Evolutionary conservation across 352 stramenopile genomes (phyloP).

Genomic region (Pilasporangium apinafurcum): DNA sequence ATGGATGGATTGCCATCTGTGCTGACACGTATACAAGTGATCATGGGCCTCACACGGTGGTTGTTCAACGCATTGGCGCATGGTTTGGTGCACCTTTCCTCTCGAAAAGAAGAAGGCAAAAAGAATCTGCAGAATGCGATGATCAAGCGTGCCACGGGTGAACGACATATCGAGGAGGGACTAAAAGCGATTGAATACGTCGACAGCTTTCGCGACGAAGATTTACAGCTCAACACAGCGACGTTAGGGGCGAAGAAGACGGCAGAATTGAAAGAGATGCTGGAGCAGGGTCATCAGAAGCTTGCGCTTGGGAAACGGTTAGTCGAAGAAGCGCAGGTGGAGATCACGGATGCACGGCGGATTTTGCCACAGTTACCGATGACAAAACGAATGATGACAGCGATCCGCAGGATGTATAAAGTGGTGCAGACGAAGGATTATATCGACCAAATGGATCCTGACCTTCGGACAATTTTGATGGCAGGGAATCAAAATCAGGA

Average conservation of each 20-base stretch:
- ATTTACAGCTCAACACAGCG: conserved; percentile 41
- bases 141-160: conserved; percentile 39
- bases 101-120: conserved; percentile 61
- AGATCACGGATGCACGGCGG: conserved; percentile 29
- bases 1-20: conserved; percentile 15
- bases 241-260: conserved; percentile 55
- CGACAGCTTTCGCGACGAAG: conserved; percentile 35
- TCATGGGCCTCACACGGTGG: conserved; percentile 63
- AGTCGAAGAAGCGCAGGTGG: conserved; percentile 29
- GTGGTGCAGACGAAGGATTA: conserved; percentile 65
- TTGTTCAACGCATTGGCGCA: conserved; percentile 59
- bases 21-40: conserved; percentile 32
- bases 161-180: conserved; percentile 43
- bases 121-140: conserved; percentile 53
- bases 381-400: conserved; percentile 46
- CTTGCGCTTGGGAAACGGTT: conserved; percentile 20
- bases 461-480: conserved; percentile 31
- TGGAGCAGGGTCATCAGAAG: conserved; percentile 34
- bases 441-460: conserved; percentile 57
- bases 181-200: conserved; percentile 24
- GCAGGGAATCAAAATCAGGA: conserved; percentile 1
- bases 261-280: conserved; percentile 39
- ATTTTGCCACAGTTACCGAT: conserved; percentile 52
- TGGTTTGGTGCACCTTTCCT: conserved; percentile 54
- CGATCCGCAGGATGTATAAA: conserved; percentile 48